Evolutionary conservation across 805 yeast species (phyloP), one percentile per base, ranked within the genome.

Genomic region (Teunomyces kruisii): DNA sequence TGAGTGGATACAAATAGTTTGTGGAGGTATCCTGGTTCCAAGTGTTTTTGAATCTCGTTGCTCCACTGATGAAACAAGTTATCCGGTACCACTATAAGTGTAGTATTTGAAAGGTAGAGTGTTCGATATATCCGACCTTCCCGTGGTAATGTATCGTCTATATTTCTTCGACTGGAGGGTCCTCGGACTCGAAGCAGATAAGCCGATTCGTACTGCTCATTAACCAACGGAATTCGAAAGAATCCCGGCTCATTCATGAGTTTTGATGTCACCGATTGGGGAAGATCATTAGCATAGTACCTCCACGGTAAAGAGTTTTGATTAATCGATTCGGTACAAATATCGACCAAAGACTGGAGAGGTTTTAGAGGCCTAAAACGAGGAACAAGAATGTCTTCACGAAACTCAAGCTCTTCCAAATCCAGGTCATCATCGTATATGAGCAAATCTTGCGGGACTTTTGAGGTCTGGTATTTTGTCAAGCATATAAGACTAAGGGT

Each of bases 41-140:
- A 61, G 55, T 84, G 91, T 50, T 83, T 84, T 12, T 62, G 60
- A 2, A 84, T 62, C 55, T 84, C 90, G 10, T 62, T 53, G 17
- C 61, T 64, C 91, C 90, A 84, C 56, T 84, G 91, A 47, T 75
- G 78, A 48, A 81, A 75, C 12, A 84, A 62, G 53, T 83, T 82
- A 53, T 84, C 87, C 0, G 91, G 91, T 6, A 80, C 78, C 1
- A 84, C 75, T 10, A 84, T 68, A 32, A 84, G 58, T 0, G 89
- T 83, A 0, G 85, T 66, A 6, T 74, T 68, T 13, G 83, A 75
- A 4, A 82, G 62, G 17, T 65, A 64, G 1, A 77, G 50, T 28
- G 68, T 68, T 35, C 61, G 63, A 46, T 43, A 57, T 22, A 46
- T 44, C 10, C 39, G 35, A 1, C 62, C 62, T 40, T 58, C 62